Evolutionary conservation across 2,329 filamentous ascomycete species (phyloP).

Genomic region (Chalaropsis ovoidea): DNA sequence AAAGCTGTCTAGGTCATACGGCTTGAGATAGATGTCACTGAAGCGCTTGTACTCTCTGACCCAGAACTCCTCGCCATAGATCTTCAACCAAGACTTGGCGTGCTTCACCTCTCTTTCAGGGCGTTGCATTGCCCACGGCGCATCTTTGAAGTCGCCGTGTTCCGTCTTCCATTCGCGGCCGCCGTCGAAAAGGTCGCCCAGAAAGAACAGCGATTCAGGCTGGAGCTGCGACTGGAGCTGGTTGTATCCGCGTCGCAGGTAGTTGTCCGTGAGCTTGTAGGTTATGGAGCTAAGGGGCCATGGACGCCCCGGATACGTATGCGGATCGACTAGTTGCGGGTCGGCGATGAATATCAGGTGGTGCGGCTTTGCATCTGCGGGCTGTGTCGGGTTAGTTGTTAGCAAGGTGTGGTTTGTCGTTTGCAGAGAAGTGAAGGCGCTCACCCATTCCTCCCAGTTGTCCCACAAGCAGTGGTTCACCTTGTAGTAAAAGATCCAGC

Average conservation of each 20-base stretch:
- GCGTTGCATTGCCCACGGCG: conserved; percentile 45
- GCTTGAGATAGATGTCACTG: conserved; percentile 63
- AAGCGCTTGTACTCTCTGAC: conserved; percentile 77
- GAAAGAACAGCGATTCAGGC: conserved; percentile 83
- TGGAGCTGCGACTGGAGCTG: conserved; percentile 62
- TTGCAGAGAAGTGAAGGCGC: conserved; percentile 27
- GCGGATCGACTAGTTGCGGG: conserved; percentile 83
- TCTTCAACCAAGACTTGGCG: conserved; percentile 57
- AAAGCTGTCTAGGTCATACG: conserved; percentile 41
- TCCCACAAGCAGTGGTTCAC: conserved; percentile 69
- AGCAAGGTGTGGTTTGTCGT: conserved; percentile 15
- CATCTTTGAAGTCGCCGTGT: conserved; percentile 49
- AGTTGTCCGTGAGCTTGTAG: conserved; percentile 67
- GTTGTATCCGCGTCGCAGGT: conserved; percentile 73
- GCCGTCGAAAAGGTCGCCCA: conserved; percentile 92
- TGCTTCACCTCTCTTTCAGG: conserved; percentile 44
- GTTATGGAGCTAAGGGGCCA: conserved; percentile 49
- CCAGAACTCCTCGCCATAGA: conserved; percentile 78
- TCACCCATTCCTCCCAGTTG: conserved; percentile 87
- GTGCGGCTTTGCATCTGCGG: conserved; percentile 66
- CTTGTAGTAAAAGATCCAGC: conserved; percentile 61
- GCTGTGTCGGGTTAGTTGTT: conserved; percentile 42
- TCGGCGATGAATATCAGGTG: conserved; percentile 78
- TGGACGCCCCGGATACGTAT: conserved; percentile 80
- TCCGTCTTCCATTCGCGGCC: conserved; percentile 85